Evolutionary conservation across 148 eudicot species (phyloP).

Genomic region (Polygonum maritimum): DNA sequence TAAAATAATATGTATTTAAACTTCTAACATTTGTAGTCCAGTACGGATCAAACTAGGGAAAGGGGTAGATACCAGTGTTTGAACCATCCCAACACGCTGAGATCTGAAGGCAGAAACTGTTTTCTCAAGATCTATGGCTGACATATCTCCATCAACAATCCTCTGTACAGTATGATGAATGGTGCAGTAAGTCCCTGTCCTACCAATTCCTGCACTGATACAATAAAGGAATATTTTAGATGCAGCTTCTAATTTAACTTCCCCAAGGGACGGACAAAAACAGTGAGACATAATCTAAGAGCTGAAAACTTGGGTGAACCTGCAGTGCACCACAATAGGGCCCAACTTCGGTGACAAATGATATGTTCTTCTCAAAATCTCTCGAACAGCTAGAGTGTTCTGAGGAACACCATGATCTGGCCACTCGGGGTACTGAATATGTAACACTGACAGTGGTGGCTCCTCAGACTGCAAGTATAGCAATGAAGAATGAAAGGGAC

Average conservation of each 20-base stretch:
- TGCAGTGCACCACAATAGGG: slow-evolving; percentile 95
- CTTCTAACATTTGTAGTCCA: not conserved
- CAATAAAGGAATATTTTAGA: slow-evolving; percentile 17
- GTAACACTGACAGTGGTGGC: slow-evolving; percentile 72
- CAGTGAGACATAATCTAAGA: not conserved
- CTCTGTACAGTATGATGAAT: slow-evolving; percentile 79
- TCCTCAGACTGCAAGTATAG: slow-evolving; percentile 64
- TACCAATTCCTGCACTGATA: slow-evolving; percentile 96
- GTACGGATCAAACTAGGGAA: slow-evolving; percentile 6
- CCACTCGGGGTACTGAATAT: slow-evolving; percentile 95
- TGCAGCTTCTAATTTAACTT: not conserved
- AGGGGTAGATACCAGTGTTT: slow-evolving; percentile 55
- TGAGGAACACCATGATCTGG: slow-evolving; percentile 95
- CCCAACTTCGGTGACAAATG: slow-evolving; percentile 48
- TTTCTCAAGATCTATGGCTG: slow-evolving; percentile 65
- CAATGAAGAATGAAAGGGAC: slow-evolving; percentile 6
- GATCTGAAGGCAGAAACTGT: slow-evolving; percentile 67
- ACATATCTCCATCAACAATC: slow-evolving; percentile 72
- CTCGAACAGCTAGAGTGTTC: slow-evolving; percentile 74
- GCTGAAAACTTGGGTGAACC: slow-evolving; percentile 30
- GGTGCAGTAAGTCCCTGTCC: slow-evolving; percentile 89
- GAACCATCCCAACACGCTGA: slow-evolving; percentile 94
- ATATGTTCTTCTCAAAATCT: slow-evolving; percentile 58
- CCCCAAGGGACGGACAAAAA: not conserved
- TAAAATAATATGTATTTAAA: not conserved